Evolutionary conservation across 371 early-diverging fungal species (phyloP).

Genomic region (Blakeslea trispora): DNA sequence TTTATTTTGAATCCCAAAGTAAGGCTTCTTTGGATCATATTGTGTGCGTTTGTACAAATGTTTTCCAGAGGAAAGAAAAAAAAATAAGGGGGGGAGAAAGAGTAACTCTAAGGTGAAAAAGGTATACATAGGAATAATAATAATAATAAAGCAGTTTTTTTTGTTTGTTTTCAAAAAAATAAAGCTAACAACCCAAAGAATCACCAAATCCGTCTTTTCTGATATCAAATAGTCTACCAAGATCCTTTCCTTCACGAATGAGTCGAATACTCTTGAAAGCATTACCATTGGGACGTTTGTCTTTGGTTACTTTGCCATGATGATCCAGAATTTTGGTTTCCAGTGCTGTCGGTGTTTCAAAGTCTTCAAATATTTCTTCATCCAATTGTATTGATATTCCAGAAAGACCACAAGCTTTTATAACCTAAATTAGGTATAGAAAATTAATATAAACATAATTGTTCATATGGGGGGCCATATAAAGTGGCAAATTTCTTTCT

Average conservation of each 20-base stretch:
- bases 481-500: conserved; percentile 6
- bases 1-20: no score
- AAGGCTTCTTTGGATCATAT: no score
- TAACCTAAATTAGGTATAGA: conserved; percentile 30
- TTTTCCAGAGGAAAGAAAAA: no score
- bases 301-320: conserved; percentile 49
- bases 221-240: conserved; percentile 56
- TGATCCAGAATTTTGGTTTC: conserved; percentile 57
- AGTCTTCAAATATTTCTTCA: conserved; percentile 47
- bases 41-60: no score
- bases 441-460: neutral
- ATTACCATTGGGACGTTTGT: conserved; percentile 56
- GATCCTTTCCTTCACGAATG: conserved; percentile 46
- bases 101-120: conserved; percentile 3
- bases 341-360: conserved; percentile 55
- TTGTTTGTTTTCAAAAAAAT: neutral
- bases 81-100: no score
- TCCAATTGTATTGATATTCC: conserved; percentile 50
- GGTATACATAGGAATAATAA: no score
- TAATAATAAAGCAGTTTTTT: no score
- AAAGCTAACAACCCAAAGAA: neutral
- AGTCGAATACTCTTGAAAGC: conserved; percentile 55
- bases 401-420: conserved; percentile 47
- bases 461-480: neutral
- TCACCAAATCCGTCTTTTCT: conserved; percentile 48